phyloP scores from a whole-genome alignment of 2,329 filamentous ascomycete genomes.

The Cladosporium cucumerinum region DNA sequence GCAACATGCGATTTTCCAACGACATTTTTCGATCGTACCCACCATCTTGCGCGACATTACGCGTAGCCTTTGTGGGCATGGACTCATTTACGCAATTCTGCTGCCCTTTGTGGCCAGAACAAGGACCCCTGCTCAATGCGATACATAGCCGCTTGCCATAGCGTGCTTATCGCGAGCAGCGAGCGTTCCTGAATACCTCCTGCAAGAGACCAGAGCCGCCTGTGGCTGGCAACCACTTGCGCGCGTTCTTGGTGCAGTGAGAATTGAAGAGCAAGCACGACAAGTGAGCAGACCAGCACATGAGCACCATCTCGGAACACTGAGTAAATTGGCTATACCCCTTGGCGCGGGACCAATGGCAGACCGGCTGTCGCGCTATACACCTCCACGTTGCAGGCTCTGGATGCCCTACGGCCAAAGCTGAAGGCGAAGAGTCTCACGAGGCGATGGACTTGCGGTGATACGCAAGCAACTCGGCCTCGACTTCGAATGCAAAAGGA shows the following conservation, averaged over 20 bases:
- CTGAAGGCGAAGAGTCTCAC: neutral
- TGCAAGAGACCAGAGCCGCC: conserved; percentile 15
- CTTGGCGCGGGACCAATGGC: neutral
- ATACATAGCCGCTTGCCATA: conserved; percentile 6
- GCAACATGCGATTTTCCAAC: conserved; percentile 35
- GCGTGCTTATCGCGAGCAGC: conserved; percentile 10
- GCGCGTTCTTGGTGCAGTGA: conserved; percentile 34
- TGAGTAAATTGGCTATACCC: neutral
- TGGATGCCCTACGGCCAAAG: conserved; percentile 6
- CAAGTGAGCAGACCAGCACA: conserved; percentile 55
- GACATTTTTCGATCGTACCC: conserved; percentile 29
- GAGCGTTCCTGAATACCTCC: conserved; percentile 13
- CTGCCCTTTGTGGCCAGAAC: conserved; percentile 7
- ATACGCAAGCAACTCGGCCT: neutral
- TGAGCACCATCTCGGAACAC: conserved; percentile 9
- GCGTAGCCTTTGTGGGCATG: conserved; percentile 13
- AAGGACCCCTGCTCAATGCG: conserved; percentile 8
- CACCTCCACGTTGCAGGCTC: neutral
- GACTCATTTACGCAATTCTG: conserved; percentile 1
- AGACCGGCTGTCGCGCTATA: neutral
- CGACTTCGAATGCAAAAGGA: neutral
- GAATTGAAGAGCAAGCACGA: conserved; percentile 32
- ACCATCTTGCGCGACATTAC: conserved; percentile 5
- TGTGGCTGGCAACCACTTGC: conserved; percentile 22
- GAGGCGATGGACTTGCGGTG: neutral